Evolutionary conservation across 2,329 filamentous ascomycete genomes (phyloP), one percentile per base, ranked within the genome.

Genomic region (Alternaria conjuncta): DNA sequence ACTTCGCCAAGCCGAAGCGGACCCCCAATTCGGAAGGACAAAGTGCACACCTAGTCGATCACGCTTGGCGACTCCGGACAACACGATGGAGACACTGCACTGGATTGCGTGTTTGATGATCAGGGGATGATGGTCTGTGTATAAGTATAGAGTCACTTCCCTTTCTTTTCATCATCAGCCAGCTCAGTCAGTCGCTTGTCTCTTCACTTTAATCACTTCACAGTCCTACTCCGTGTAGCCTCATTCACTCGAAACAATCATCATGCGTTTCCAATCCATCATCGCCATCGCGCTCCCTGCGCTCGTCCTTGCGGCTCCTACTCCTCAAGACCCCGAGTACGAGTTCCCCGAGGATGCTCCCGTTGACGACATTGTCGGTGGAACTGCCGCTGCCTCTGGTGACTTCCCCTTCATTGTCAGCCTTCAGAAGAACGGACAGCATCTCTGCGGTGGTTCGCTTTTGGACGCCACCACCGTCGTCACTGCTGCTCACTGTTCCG

Each of bases 381-480:
- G 74, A 56, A 60, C 58, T 0, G 49, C 66, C n/a, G 74, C 74
- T 43, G 6, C 57, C 15, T 62, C 68, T 15, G 73, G 72, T 41
- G 74, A 76, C 13, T 73, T 73, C 54, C 74, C 74, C 60, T 76
- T 67, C 71, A 75, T 76, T 49, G 72, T 72, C 68, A 67, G 64
- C 32, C 50, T 75, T 25, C 71, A 73, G 56, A 9, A 28, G 5
- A 47, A 49, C 47, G 72, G 72, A 26, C 59, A 60, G n/a, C 73
- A 75, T 60, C 65, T 70, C 67, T 76, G 74, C 60, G 74, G 74
- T 65, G 74, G 73, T 26, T 66, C 71, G 15, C 65, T 76, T 2
- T 15, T 76, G 54, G 70, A 76, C 64, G 64, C 64, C 30, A 71
- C 71, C 69, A 76, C 74, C 4, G 70, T 76, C 47, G 41, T 76